Evolutionary conservation across 2,329 filamentous ascomycete species (phyloP), one percentile per base, ranked within the genome.

Genomic region (Saccharata proteae): DNA sequence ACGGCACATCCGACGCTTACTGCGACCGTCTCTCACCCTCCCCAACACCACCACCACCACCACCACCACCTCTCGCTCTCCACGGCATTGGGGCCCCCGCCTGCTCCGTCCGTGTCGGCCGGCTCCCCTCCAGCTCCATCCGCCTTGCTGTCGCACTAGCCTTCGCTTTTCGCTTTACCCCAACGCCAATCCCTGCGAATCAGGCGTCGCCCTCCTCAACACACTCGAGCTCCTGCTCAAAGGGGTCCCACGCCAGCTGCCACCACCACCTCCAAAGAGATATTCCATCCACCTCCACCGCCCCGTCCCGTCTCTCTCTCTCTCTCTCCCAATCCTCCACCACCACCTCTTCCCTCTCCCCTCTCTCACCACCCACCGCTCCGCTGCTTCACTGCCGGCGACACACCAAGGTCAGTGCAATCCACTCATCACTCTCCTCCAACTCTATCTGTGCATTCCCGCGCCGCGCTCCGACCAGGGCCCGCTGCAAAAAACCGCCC

Each of bases 281-380:
- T n/a, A n/a, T n/a, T 22, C 20, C 20, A 17, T 6, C 26, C 7
- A 21, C 38, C 34, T 13, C 21, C 28, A 18, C 20, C 12, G n/a
- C 22, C 13, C 16, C 17, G 30, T 32, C 19, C 36, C 41, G 36
- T 41, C 51, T 17, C 27, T 35, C 21, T 30, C 27, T 38, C 32
- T 32, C 30, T 35, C 32, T 33, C 36, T 31, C 20, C 15, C 25
- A 18, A 15, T 21, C 16, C 9, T 30, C 28, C 6, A 9, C 18
- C 28, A 20, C 12, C 14, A 9, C 28, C 28, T 22, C 17, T 14
- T 30, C 28, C 17, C 18, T 19, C 6, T 15, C 28, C 28, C 17
- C 7, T 30, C 16, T 6, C 19, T 18, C 16, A n/a, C 17, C 7
- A 12, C 28, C 17, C 18, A 11, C 16, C 16, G 8, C 10, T 16